Conservation (phyloP, 78 protist genomes). For the Bigelowiella natans region DNA sequence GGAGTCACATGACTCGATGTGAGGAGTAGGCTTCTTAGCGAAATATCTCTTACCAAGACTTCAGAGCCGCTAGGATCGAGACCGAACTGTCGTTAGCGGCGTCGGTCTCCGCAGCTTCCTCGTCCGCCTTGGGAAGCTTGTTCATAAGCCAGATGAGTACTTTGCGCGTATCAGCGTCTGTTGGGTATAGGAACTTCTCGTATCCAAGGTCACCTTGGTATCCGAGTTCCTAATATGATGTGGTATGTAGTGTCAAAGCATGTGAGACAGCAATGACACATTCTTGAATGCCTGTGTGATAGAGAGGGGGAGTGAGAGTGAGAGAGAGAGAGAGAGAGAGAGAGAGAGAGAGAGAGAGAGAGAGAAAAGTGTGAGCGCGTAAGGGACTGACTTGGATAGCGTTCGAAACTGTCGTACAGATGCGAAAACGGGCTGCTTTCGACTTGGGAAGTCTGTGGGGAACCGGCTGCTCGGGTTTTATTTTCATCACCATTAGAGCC, state of each 20-base stretch:
- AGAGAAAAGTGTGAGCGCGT: background rate
- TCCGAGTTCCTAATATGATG: background rate
- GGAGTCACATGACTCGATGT: too few species aligned
- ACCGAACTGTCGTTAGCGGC: background rate
- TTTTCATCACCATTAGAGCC: background rate
- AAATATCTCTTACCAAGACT: background rate
- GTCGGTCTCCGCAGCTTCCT: background rate
- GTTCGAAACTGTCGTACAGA: background rate
- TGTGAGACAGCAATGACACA: background rate
- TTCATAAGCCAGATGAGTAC: background rate
- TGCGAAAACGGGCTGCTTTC: background rate
- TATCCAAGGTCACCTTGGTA: background rate
- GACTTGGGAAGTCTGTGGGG: background rate
- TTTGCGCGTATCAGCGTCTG: background rate
- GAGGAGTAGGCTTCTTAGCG: too few species aligned
- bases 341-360: background rate
- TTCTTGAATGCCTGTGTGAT: background rate
- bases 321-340: background rate
- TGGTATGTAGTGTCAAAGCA: too few species aligned
- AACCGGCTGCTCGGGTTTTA: background rate
- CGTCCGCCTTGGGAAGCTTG: background rate
- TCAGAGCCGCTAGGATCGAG: background rate
- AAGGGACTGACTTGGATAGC: background rate
- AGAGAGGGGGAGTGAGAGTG: background rate
- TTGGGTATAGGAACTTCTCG: background rate